Conservation (phyloP, 768 basidiomycete genomes). For the Asterophora parasitica region DNA sequence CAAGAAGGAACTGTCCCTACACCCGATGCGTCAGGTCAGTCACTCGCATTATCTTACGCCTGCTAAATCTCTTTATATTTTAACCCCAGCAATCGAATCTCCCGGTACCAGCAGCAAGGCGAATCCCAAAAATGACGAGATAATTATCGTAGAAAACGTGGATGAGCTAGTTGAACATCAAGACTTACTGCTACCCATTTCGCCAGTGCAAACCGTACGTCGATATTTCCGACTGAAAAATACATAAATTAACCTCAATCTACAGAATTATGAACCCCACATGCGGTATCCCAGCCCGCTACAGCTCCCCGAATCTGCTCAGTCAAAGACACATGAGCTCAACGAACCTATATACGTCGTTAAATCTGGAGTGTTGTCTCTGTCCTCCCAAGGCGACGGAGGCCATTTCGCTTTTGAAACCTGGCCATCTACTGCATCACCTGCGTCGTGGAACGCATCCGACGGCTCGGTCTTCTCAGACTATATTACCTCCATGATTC, state of each 20-base stretch:
- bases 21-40: neutral
- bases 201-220: neutral
- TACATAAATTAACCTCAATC: neutral
- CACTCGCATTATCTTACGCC: neutral
- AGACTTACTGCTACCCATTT: neutral
- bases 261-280: neutral
- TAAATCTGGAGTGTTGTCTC: conserved; percentile 9
- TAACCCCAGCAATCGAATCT: neutral
- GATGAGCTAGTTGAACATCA: neutral
- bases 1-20: neutral
- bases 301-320: neutral
- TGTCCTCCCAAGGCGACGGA: neutral
- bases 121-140: conserved; percentile 2
- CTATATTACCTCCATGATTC: neutral
- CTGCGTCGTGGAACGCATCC: neutral
- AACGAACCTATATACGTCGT: conserved; percentile 4
- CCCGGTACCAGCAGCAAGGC: neutral
- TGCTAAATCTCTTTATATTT: neutral
- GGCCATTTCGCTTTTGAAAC: neutral
- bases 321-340: neutral
- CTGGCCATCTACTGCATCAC: neutral
- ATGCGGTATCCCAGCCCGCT: neutral
- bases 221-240: neutral
- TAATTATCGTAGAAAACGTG: conserved; percentile 5
- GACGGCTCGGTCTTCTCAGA: neutral